These are phyloP conservation scores for Pseudopithomyces maydicus DNA, from an alignment of 2,329 filamentous ascomycete genomes.

Conservation along the genomic window DNA sequence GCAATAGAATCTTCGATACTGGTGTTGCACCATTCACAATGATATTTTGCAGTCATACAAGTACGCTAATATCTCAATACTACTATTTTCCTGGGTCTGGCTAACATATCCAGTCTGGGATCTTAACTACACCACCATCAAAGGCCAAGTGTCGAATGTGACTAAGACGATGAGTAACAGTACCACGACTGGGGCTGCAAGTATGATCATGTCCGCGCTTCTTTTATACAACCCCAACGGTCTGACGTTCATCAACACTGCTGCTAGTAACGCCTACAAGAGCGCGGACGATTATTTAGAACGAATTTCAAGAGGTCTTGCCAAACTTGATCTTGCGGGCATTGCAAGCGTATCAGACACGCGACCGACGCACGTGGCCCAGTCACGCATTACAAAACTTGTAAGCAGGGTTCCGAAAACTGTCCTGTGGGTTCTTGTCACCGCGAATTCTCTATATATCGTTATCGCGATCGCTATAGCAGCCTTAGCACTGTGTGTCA, in stretches of 20 bases:
- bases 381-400: background rate
- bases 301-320: too few relatives aligned
- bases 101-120: background rate
- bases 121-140: background rate
- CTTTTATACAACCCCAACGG: background rate
- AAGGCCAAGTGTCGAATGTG: background rate
- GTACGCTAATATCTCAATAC: background rate
- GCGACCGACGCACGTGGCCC: background rate
- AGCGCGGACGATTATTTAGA: too few relatives aligned
- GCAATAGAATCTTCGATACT: background rate
- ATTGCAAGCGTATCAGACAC: background rate
- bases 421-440: background rate
- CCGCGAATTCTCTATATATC: background rate
- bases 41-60: background rate
- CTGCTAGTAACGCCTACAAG: too few relatives aligned
- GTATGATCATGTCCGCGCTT: background rate
- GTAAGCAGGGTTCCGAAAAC: background rate
- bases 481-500: background rate
- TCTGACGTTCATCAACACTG: too few relatives aligned
- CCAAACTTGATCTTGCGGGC: too few relatives aligned
- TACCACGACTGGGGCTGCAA: background rate
- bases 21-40: background rate
- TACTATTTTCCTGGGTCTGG: background rate
- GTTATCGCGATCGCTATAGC: background rate
- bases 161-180: background rate